These are phyloP conservation scores for Termitomyces heimii DNA, from an alignment of 768 basidiomycete genomes.

Conservation along the genomic window DNA sequence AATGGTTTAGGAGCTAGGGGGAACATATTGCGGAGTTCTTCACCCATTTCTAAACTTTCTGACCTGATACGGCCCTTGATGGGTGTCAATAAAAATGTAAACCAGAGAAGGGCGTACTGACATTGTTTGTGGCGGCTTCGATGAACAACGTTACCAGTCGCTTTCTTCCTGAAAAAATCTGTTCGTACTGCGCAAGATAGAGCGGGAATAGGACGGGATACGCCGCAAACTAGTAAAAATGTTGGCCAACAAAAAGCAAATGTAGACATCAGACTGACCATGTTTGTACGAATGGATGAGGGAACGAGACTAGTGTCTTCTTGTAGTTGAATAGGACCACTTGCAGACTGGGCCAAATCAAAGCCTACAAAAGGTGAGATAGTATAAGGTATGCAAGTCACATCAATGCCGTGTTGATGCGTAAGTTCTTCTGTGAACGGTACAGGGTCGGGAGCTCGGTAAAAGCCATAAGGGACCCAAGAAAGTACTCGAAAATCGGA, in stretches of 20 bases:
- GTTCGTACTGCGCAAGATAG: conserved; percentile 50
- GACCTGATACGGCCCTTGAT: conserved; percentile 18
- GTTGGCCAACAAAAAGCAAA: background rate
- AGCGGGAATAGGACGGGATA: conserved; percentile 62
- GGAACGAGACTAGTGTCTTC: conserved; percentile 37
- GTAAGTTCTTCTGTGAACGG: conserved; percentile 43
- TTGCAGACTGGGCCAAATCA: conserved; percentile 26
- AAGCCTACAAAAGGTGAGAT: conserved; percentile 47
- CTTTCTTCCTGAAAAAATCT: conserved; percentile 9
- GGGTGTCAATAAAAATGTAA: background rate
- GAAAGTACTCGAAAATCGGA: conserved; percentile 41
- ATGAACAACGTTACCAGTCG: conserved; percentile 22
- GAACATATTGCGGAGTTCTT: conserved; percentile 3
- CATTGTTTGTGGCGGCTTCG: conserved; percentile 25
- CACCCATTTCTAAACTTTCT: conserved; percentile 6
- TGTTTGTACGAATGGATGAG: conserved; percentile 32
- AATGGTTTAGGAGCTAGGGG: conserved; percentile 4
- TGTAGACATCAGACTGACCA: conserved; percentile 30
- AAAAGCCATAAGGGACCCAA: conserved; percentile 30
- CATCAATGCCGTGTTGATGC: conserved; percentile 41
- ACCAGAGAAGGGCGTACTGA: conserved; percentile 5
- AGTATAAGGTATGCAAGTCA: conserved; percentile 53
- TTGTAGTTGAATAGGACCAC: conserved; percentile 25
- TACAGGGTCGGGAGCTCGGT: conserved; percentile 23
- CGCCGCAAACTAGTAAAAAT: conserved; percentile 39